Base-by-base conservation (phyloP, 805 yeast genomes). In the Brettanomyces sp. region DNA sequence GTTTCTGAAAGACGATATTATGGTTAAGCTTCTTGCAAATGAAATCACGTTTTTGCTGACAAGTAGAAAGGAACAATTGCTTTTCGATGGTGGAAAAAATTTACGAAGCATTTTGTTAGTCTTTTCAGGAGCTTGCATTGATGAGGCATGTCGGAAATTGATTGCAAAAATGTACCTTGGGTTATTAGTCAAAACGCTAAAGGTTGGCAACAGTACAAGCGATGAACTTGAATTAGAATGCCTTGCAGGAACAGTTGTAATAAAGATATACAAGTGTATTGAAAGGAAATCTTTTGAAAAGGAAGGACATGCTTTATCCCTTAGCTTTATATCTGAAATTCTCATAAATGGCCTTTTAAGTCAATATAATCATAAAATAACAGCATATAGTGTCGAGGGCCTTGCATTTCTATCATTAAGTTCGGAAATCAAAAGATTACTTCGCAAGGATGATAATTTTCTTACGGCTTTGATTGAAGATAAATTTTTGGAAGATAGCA, bases 211-310 rank as follows among this genome's bases (percentile, higher is more conserved):
- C 12, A 25, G 33, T 3, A 38, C 50, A 12, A 37, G 39, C 4
- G 39, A 24, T 60, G 60, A 43, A 44, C 67, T 7, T 3, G 42
- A 46, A 13, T 30, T 47, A n/a, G 43, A 52, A 23, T 46, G 48
- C 14, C 54, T 69, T 11, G 63, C 80, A 0, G 66, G 74, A 0
- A 54, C 79, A 36, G 73, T 73, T 3, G 53, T 78, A n/a, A 62
- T 77, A 5, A 81, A 81, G 56, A 59, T 78, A 3, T 80, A 85
- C 85, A 71, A 72, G 43, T 68, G 72, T 46, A 59, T 74, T 0
- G 66, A 70, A 38, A 57, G 68, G 25, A 62, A 59, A 33, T 24
- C 47, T 5, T 28, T 62, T 4, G 47, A 55, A 33, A 64, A 60
- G n/a, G 52, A 57, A 25, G 41, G 57, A 11, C 55, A 58, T 5